phyloP scores from a whole-genome alignment of 2,329 filamentous ascomycete species.

The Talaromyces sp. region DNA sequence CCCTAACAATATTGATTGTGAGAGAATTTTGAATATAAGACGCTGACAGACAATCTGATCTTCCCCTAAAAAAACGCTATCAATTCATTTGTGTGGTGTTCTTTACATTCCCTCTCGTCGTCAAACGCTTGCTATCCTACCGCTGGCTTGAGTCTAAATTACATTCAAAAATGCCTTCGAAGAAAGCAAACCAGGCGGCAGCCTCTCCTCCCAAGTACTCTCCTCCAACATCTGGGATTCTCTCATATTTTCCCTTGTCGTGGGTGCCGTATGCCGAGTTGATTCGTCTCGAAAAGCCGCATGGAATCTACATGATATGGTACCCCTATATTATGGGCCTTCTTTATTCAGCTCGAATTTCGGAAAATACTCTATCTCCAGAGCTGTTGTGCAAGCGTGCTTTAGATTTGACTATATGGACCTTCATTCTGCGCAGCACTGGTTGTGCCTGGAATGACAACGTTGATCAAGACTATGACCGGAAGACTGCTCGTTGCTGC shows the following conservation, averaged over 20 bases:
- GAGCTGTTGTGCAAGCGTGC: not conserved
- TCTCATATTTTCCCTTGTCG: not conserved
- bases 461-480: conserved; percentile 8
- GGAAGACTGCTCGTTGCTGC: not conserved
- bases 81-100: not conserved
- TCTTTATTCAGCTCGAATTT: not conserved
- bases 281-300: conserved; percentile 3
- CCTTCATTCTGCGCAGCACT: conserved; percentile 6
- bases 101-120: not conserved
- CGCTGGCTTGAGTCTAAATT: not conserved
- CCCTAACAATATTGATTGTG: not conserved
- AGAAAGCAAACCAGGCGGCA: not conserved
- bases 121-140: not conserved
- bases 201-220: not conserved
- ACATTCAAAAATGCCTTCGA: not conserved
- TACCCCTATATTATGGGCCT: conserved; percentile 6
- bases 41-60: not conserved
- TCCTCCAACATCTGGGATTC: not conserved
- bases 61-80: not conserved
- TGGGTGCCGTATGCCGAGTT: conserved; percentile 8
- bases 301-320: not conserved
- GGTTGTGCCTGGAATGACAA: conserved; percentile 5
- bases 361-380: not conserved
- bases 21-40: not conserved
- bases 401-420: conserved; percentile 1